Conservation (phyloP, 805 yeast species). For the Saccharomycopsis malanga region DNA sequence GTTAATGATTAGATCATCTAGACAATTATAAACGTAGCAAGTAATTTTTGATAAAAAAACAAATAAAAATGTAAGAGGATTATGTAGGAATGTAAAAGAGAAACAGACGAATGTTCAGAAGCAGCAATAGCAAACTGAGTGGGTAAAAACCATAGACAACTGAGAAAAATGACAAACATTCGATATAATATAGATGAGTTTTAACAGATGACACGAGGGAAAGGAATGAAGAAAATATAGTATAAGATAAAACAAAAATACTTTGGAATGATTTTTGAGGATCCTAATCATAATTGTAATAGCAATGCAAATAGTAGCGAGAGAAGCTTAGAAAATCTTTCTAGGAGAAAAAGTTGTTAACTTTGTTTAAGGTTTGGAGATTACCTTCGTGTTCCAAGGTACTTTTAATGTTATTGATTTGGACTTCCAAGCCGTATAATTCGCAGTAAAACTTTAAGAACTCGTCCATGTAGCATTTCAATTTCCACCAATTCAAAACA, state of each 20-base stretch:
- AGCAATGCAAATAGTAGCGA: not conserved
- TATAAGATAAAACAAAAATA: too few relatives aligned
- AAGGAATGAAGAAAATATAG: not conserved
- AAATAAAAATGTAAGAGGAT: too few relatives aligned
- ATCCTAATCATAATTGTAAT: not conserved
- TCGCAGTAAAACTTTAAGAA: conserved; percentile 12
- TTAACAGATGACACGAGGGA: not conserved
- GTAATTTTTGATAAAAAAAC: too few relatives aligned
- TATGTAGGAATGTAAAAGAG: too few relatives aligned
- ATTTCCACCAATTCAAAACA: conserved; percentile 7
- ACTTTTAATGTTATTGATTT: not conserved
- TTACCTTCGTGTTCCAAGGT: not conserved
- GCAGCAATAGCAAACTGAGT: too few relatives aligned
- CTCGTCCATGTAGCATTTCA: conserved; percentile 8
- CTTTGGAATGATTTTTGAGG: not conserved
- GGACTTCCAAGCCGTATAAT: conserved; percentile 8
- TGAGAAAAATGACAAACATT: not conserved
- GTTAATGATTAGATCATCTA: too few relatives aligned
- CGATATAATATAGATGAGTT: not conserved
- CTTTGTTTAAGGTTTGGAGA: too few relatives aligned
- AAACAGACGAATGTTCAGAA: too few relatives aligned
- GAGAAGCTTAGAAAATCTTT: not conserved
- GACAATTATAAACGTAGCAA: too few relatives aligned
- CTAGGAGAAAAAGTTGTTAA: not conserved
- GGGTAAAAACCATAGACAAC: too few relatives aligned